Conservation (phyloP, 441 rosid species). For the Raphanus hybrid region DNA sequence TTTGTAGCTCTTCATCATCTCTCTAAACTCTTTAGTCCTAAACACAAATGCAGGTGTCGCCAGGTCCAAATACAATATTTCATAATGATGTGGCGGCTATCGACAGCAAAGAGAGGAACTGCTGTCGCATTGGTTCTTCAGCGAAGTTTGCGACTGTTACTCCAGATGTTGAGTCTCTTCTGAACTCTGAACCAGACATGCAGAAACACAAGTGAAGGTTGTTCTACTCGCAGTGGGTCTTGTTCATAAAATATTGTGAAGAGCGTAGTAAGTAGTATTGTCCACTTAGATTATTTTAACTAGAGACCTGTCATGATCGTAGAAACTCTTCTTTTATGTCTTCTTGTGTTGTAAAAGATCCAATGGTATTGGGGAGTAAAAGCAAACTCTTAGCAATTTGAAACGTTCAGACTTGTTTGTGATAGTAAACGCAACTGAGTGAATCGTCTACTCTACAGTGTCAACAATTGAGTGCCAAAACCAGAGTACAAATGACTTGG, state of each 20-base stretch:
- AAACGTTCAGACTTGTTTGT: constrained; percentile 17
- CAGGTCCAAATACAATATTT: constrained; percentile 55
- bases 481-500: not conserved
- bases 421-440: not conserved
- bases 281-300: constrained; percentile 18
- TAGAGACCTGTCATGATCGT: constrained; percentile 23
- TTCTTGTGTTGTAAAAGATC: constrained; percentile 3
- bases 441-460: constrained; percentile 11
- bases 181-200: constrained; percentile 43
- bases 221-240: constrained; percentile 13
- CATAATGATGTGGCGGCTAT: constrained; percentile 58
- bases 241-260: constrained; percentile 21
- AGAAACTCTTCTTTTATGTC: constrained; percentile 9
- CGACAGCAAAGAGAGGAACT: constrained; percentile 47
- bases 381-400: not conserved
- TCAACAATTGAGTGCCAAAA: constrained; percentile 13
- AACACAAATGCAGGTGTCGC: constrained; percentile 63
- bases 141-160: constrained; percentile 56
- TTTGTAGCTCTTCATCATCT: constrained; percentile 16
- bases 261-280: constrained; percentile 28
- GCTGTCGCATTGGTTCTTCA: constrained; percentile 56
- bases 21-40: not conserved
- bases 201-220: constrained; percentile 26
- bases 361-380: not conserved
- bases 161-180: constrained; percentile 58